Base-by-base conservation (phyloP, 352 stramenopile species). In the Globisporangium camurandrum region DNA sequence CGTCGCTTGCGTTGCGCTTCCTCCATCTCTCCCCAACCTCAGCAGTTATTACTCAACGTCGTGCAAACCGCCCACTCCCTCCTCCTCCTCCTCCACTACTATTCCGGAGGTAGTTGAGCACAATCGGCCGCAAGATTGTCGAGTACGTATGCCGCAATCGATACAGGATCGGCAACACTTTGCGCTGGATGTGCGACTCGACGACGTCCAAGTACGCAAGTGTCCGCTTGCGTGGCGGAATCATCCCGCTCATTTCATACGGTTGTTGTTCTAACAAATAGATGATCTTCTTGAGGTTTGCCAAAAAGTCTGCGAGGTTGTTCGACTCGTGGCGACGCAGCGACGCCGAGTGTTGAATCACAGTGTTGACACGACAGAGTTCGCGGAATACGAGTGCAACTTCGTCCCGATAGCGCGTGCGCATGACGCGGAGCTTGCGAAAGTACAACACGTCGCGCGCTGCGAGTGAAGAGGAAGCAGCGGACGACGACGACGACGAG, bases 261-360 rank as follows among this genome's bases (percentile, higher is more conserved):
- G 74, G 77, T 43, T 86, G 77, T 64, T 92, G 81, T 56, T 88
- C 76, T 44, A 92, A 64, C 71, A 92, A 79, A 84, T 87, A 88
- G 81, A 89, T 88, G 76, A 92, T 89, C 58, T 88, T 88, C 64
- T 89, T 92, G 55, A 92, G 73, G 66, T 89, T 92, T 47, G 72
- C 66, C 30, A 92, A 62, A 50, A 92, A 92, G 47, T 89, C 77
- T 30, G 74, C 70, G 26, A 92, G 61, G 54, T 88, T 86, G 64
- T 84, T 88, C 33, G 80, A 89, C 55, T 92, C 80, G 47, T 88
- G 71, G 45, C 73, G 66, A 42, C 75, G 77, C 40, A 89, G 52
- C 60, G 58, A 84, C n/a, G 74, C 70, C 39, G 78, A 89, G 61
- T 86, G 69, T 51, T 86, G 75, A 51, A 89, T 92, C 49, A 89